These are phyloP conservation scores for Psophocarpus tetragonolobus DNA, from an alignment of 306 rosid genomes.

Conservation along the genomic window DNA sequence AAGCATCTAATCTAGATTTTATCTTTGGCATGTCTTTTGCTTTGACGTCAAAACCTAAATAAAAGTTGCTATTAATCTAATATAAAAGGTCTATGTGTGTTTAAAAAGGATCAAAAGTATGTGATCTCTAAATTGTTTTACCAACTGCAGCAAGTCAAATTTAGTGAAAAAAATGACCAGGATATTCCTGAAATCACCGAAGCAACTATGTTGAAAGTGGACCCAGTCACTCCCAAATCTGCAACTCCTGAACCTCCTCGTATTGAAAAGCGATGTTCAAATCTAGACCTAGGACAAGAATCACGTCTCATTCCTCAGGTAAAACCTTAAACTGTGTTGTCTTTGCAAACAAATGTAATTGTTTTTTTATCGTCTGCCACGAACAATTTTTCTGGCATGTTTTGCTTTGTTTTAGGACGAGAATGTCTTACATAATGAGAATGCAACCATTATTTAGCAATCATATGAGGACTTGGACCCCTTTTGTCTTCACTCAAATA, in stretches of 20 bases:
- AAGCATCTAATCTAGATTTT: neutral
- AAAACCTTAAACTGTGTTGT: constrained; percentile 2
- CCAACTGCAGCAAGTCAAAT: constrained; percentile 63
- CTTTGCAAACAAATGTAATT: too few species aligned
- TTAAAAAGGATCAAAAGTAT: constrained; percentile 62
- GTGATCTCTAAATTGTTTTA: constrained; percentile 74
- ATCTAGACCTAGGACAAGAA: constrained; percentile 39
- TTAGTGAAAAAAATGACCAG: constrained; percentile 50
- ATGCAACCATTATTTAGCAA: neutral
- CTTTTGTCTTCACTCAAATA: neutral
- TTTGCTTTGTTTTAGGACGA: constrained; percentile 12
- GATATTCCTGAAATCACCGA: constrained; percentile 47
- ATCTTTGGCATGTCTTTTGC: constrained; percentile 4
- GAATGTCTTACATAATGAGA: neutral
- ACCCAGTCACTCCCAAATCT: constrained; percentile 77
- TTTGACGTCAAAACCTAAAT: constrained; percentile 1
- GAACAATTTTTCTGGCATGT: neutral
- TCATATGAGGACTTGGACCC: neutral
- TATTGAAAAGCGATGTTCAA: constrained; percentile 42
- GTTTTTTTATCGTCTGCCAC: neutral
- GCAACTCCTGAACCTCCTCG: constrained; percentile 71
- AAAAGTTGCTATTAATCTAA: neutral
- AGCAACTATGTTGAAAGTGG: constrained; percentile 44
- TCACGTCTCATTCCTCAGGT: constrained; percentile 49
- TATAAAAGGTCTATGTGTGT: neutral